Percentiles rank a stretch among this genome's conserved stretches.
Evolutionary conservation across 164 flowering plant species (phyloP).

Genomic region (Aristolochia fimbriata): DNA sequence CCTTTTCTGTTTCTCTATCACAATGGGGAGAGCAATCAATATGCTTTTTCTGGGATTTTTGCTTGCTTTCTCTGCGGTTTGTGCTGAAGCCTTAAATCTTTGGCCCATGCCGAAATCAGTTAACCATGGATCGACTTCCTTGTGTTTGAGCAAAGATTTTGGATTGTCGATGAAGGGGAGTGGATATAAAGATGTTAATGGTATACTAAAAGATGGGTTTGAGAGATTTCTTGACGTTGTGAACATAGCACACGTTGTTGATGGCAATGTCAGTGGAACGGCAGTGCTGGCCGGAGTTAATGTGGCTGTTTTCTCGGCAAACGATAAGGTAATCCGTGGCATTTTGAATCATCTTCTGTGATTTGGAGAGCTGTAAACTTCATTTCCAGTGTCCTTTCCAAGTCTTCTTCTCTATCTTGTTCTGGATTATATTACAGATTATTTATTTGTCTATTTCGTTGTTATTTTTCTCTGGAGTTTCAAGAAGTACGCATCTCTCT

Average conservation of each 20-base stretch:
- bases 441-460: too few relatives aligned
- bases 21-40: neutral
- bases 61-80: conserved; percentile 2
- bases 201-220: conserved; percentile 63
- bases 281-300: conserved; percentile 36
- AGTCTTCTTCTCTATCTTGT: neutral
- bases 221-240: conserved; percentile 35
- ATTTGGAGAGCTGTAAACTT: neutral
- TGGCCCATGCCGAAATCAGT: conserved; percentile 77
- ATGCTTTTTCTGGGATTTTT: neutral
- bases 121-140: conserved; percentile 27
- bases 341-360: neutral
- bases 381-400: neutral
- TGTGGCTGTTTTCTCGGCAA: conserved; percentile 38
- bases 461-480: neutral
- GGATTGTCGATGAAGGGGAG: conserved; percentile 33
- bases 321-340: conserved; percentile 45
- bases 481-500: neutral
- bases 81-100: conserved; percentile 26
- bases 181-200: conserved; percentile 40
- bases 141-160: conserved; percentile 39
- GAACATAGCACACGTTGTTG: conserved; percentile 34
- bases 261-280: conserved; percentile 18
- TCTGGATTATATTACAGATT: neutral
- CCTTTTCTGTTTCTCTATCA: neutral